These are phyloP conservation scores for Gossypium schwendimanii DNA, from an alignment of 441 rosid genomes.

Conservation along the genomic window DNA sequence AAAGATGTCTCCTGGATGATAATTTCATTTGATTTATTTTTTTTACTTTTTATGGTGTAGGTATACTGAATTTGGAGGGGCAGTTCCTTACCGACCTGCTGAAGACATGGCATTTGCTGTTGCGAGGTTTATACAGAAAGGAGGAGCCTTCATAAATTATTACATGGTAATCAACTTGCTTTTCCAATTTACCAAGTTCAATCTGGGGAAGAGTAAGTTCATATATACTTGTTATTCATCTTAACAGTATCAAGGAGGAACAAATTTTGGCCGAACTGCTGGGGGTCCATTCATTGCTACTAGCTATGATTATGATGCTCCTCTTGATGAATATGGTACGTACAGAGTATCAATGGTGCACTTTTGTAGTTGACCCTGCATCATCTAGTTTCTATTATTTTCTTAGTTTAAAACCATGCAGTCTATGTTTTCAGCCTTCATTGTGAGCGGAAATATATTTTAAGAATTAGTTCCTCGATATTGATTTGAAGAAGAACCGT, in stretches of 20 bases:
- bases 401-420: background rate
- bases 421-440: background rate
- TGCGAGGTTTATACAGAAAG: conserved; percentile 90
- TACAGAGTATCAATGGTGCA: background rate
- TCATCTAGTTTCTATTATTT: background rate
- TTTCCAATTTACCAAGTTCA: conserved; percentile 1
- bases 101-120: conserved; percentile 96
- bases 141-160: conserved; percentile 87
- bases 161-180: conserved; percentile 59
- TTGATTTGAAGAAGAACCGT: background rate
- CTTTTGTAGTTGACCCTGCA: background rate
- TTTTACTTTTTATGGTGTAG: conserved; percentile 26
- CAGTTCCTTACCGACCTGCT: conserved; percentile 85
- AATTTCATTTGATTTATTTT: background rate
- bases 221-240: conserved; percentile 20
- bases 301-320: conserved; percentile 96
- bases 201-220: conserved; percentile 2
- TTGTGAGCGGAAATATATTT: background rate
- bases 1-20: background rate
- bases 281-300: conserved; percentile 99
- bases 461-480: background rate
- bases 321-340: conserved; percentile 92
- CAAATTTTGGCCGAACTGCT: conserved; percentile 95
- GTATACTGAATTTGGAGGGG: conserved; percentile 93
- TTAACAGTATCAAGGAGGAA: conserved; percentile 91